Percentiles rank a stretch among this genome's conserved stretches.
Evolutionary conservation across 2,329 filamentous ascomycete species (phyloP).

Genomic region (Emergomyces orientalis): DNA sequence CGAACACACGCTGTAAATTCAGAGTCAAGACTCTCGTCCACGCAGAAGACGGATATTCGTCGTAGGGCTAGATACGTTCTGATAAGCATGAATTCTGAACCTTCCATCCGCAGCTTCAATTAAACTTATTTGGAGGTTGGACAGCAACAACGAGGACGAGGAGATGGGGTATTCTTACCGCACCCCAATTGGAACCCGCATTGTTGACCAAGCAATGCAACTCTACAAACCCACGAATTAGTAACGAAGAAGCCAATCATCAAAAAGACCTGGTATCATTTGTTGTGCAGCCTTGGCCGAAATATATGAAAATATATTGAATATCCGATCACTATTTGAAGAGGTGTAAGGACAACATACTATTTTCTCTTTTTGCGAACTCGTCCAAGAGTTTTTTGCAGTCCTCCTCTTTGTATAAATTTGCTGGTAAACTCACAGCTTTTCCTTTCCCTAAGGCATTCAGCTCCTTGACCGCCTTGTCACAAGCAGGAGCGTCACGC

Average conservation of each 20-base stretch:
- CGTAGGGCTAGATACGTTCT: constrained; percentile 35
- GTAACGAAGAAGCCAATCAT: constrained; percentile 22
- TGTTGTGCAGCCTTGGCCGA: background rate
- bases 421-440: constrained; percentile 43
- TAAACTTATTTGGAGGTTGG: background rate
- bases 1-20: constrained; percentile 47
- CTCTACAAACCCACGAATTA: constrained; percentile 25
- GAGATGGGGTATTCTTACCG: constrained; percentile 13
- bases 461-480: constrained; percentile 39
- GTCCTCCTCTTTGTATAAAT: constrained; percentile 45
- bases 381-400: constrained; percentile 42
- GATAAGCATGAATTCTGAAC: background rate
- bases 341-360: constrained; percentile 38
- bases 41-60: constrained; percentile 48
- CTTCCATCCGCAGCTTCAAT: background rate
- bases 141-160: background rate
- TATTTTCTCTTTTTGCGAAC: constrained; percentile 43
- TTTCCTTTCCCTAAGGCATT: constrained; percentile 45
- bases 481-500: constrained; percentile 43
- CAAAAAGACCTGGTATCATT: constrained; percentile 37
- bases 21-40: constrained; percentile 50
- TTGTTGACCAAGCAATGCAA: constrained; percentile 44
- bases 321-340: background rate
- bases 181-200: constrained; percentile 47
- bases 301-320: background rate